Evolutionary conservation across 108 stramenopile species (phyloP).

Genomic region (Stephanodiscus triporus): DNA sequence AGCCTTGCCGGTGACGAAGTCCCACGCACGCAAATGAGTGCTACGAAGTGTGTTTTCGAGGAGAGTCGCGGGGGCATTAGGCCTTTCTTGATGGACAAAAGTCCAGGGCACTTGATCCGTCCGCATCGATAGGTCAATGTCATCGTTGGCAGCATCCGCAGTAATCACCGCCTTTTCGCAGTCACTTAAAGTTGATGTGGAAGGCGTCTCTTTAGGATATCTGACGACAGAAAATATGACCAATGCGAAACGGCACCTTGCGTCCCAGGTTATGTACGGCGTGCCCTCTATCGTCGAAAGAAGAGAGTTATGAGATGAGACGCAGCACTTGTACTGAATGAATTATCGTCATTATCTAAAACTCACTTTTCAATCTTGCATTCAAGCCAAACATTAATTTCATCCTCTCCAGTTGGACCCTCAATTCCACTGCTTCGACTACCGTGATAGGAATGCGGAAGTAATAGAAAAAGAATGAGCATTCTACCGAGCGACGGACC

Average conservation of each 20-base stretch:
- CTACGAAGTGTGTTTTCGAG: conserved; percentile 61
- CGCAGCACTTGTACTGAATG: background rate
- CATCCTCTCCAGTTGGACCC: conserved; percentile 68
- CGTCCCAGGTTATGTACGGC: conserved; percentile 59
- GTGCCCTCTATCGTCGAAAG: conserved; percentile 31
- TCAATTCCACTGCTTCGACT: conserved; percentile 63
- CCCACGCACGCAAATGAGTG: conserved; percentile 77
- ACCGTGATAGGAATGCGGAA: background rate
- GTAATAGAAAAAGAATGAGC: too few species aligned
- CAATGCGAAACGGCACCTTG: conserved; percentile 68
- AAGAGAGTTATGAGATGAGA: background rate
- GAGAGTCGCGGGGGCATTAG: conserved; percentile 69
- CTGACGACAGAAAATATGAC: conserved; percentile 70
- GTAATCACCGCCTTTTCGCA: conserved; percentile 13
- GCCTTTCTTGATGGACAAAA: conserved; percentile 68
- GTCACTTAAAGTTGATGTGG: conserved; percentile 11
- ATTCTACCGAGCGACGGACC: too few species aligned
- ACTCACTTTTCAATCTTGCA: conserved; percentile 31
- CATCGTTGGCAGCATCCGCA: conserved; percentile 2
- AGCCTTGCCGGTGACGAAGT: conserved; percentile 74
- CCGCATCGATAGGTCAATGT: conserved; percentile 23
- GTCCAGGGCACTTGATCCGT: conserved; percentile 66
- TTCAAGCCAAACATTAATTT: conserved; percentile 65
- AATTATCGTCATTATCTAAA: background rate
- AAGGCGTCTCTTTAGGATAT: conserved; percentile 15